These are phyloP conservation scores for Penicillium cosmopolitanum DNA, from an alignment of 495 filamentous ascomycete species.

Conservation along the genomic window DNA sequence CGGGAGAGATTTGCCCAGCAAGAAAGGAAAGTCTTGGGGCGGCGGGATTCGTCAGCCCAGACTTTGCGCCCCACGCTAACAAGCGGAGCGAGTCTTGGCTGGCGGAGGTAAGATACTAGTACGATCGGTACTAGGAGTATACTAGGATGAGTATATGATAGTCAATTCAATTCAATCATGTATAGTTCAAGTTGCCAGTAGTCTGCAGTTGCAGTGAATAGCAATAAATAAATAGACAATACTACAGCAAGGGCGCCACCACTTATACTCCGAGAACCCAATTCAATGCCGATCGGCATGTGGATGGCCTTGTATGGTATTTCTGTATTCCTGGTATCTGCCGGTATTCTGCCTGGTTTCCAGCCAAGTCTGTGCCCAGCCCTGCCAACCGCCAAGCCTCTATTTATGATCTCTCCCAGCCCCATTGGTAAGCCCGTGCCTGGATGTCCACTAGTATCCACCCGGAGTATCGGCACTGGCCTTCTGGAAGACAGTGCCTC, in stretches of 20 bases:
- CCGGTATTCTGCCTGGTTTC: background rate
- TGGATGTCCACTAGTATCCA: background rate
- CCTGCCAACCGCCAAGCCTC: slow-evolving; percentile 28
- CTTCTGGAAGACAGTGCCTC: slow-evolving; percentile 12
- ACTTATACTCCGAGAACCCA: slow-evolving; percentile 3
- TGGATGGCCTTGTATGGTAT: background rate
- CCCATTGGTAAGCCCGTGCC: background rate
- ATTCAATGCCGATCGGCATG: slow-evolving; percentile 1
- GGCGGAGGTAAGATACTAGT: slow-evolving; percentile 12
- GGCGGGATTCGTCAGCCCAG: slow-evolving; percentile 40
- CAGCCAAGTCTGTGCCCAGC: slow-evolving; percentile 21
- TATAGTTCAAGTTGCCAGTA: too few relatives aligned
- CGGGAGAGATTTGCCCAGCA: slow-evolving; percentile 28
- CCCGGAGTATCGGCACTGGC: background rate
- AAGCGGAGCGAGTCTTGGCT: slow-evolving; percentile 30
- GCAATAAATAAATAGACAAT: too few relatives aligned
- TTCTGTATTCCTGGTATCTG: background rate
- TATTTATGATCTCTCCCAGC: background rate
- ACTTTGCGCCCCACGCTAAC: slow-evolving; percentile 29
- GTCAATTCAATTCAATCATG: too few relatives aligned
- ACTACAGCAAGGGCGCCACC: background rate
- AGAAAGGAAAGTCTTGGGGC: slow-evolving; percentile 18
- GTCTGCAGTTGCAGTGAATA: too few relatives aligned
- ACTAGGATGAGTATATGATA: too few relatives aligned
- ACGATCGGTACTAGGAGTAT: background rate